A percentile compares a stretch with the other conserved stretches of the same genome.
phyloP scores from a whole-genome alignment of 768 basidiomycete species.

The Tricholoma matsutake region DNA sequence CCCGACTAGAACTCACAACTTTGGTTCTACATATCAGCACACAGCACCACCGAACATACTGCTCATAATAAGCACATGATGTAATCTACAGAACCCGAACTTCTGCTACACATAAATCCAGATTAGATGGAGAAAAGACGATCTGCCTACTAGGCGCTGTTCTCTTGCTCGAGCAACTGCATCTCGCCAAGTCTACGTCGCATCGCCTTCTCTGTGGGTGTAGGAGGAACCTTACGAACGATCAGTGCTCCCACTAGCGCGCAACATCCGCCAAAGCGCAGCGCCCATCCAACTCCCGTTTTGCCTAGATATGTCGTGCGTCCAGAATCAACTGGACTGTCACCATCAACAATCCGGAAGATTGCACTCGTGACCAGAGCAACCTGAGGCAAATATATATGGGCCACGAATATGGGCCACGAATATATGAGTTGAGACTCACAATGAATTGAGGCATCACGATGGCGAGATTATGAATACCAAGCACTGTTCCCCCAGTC shows the following conservation, averaged over 20 bases:
- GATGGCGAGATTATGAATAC: slow-evolving; percentile 93
- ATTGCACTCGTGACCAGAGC: slow-evolving; percentile 84
- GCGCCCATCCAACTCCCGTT: slow-evolving; percentile 90
- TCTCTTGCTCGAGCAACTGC: slow-evolving; percentile 67
- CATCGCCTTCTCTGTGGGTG: slow-evolving; percentile 90
- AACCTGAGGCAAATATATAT: slow-evolving; percentile 45
- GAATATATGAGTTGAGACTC: slow-evolving; percentile 29
- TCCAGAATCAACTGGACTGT: slow-evolving; percentile 38
- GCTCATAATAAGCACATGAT: too few relatives aligned
- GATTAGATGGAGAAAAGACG: slow-evolving; percentile 4
- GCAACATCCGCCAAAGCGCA: slow-evolving; percentile 89
- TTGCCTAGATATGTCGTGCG: slow-evolving; percentile 70
- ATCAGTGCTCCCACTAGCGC: slow-evolving; percentile 79
- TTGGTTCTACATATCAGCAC: too few relatives aligned
- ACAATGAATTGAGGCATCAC: slow-evolving; percentile 95
- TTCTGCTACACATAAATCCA: not conserved
- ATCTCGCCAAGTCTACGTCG: slow-evolving; percentile 76
- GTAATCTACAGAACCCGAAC: not conserved
- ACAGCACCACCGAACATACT: too few relatives aligned
- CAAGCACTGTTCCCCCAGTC: slow-evolving; percentile 88
- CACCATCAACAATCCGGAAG: slow-evolving; percentile 75
- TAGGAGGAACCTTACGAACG: slow-evolving; percentile 82
- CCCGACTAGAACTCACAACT: too few relatives aligned
- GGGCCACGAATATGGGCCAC: slow-evolving; percentile 11
- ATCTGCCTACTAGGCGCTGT: slow-evolving; percentile 40